Percentiles rank a stretch among this genome's conserved stretches.
Conservation (phyloP, 1,139 yeast genomes). For the Pichia sp. region DNA sequence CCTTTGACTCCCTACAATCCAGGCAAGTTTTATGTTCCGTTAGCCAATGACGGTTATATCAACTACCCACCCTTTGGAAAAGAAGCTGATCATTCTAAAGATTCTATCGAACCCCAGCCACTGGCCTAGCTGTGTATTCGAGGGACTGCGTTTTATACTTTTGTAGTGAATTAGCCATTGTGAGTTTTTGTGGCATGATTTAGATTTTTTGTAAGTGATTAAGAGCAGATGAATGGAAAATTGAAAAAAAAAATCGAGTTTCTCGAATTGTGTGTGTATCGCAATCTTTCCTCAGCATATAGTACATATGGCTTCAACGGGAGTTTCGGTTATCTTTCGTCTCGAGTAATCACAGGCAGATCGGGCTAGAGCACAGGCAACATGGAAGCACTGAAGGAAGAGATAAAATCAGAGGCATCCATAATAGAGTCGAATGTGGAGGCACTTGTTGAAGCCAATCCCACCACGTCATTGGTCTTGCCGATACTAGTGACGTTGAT, state of each 20-base stretch:
- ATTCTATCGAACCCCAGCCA: slow-evolving; percentile 4
- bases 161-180: too few relatives aligned
- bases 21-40: slow-evolving; percentile 28
- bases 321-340: too few relatives aligned
- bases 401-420: slow-evolving; percentile 3
- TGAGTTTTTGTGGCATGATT: too few relatives aligned
- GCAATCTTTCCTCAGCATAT: too few relatives aligned
- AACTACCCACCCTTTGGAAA: slow-evolving; percentile 25
- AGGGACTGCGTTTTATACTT: too few relatives aligned
- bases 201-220: too few relatives aligned
- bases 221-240: not conserved
- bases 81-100: slow-evolving; percentile 15
- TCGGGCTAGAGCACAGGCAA: not conserved
- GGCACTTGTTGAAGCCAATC: slow-evolving; percentile 1
- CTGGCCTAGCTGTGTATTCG: not conserved
- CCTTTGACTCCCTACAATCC: slow-evolving; percentile 34
- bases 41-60: slow-evolving; percentile 27
- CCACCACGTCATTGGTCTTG: slow-evolving; percentile 13
- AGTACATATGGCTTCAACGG: too few relatives aligned
- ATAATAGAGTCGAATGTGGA: slow-evolving; percentile 9
- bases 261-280: not conserved
- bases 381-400: slow-evolving; percentile 4
- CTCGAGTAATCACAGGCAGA: too few relatives aligned
- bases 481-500: slow-evolving; percentile 26
- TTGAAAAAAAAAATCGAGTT: not conserved